Conservation (phyloP, 2,329 filamentous ascomycete genomes). For the Dissoconium aciculare region DNA sequence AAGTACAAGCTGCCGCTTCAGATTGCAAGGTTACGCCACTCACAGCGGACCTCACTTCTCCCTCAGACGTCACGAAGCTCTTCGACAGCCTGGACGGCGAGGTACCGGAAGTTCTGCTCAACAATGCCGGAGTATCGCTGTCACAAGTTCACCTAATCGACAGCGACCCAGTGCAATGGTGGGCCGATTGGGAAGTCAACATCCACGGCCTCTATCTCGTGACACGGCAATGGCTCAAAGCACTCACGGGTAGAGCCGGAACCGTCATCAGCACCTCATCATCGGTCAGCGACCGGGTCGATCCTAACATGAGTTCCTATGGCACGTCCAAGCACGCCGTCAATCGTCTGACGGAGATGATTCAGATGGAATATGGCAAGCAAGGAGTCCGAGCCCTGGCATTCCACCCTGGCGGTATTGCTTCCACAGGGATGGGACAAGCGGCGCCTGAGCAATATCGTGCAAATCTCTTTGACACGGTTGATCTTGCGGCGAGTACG, state of each 20-base stretch:
- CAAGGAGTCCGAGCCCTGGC: slow-evolving; percentile 28
- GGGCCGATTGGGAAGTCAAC: slow-evolving; percentile 35
- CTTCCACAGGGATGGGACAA: slow-evolving; percentile 2
- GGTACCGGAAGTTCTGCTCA: slow-evolving; percentile 19
- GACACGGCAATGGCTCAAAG: slow-evolving; percentile 6
- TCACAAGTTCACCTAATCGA: slow-evolving; percentile 10
- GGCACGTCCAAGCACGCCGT: slow-evolving; percentile 33
- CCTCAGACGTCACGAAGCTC: background rate
- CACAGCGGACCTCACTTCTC: background rate
- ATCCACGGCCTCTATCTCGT: slow-evolving; percentile 28
- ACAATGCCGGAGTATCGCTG: slow-evolving; percentile 21
- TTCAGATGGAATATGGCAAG: slow-evolving; percentile 30
- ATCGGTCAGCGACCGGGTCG: slow-evolving; percentile 22
- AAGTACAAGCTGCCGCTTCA: background rate
- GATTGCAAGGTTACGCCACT: background rate
- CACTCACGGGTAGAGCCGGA: background rate
- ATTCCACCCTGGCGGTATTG: slow-evolving; percentile 33
- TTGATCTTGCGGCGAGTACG: slow-evolving; percentile 19
- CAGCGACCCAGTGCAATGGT: slow-evolving; percentile 29
- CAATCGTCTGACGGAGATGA: slow-evolving; percentile 31
- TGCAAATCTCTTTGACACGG: slow-evolving; percentile 14
- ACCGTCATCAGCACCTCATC: slow-evolving; percentile 32
- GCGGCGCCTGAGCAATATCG: slow-evolving; percentile 4
- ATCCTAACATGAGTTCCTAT: slow-evolving; percentile 26
- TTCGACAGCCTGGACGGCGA: slow-evolving; percentile 1